Evolutionary conservation across 2,329 filamentous ascomycete species (phyloP), one percentile per base, ranked within the genome.

Genomic region (Talaromyces marneffei): DNA sequence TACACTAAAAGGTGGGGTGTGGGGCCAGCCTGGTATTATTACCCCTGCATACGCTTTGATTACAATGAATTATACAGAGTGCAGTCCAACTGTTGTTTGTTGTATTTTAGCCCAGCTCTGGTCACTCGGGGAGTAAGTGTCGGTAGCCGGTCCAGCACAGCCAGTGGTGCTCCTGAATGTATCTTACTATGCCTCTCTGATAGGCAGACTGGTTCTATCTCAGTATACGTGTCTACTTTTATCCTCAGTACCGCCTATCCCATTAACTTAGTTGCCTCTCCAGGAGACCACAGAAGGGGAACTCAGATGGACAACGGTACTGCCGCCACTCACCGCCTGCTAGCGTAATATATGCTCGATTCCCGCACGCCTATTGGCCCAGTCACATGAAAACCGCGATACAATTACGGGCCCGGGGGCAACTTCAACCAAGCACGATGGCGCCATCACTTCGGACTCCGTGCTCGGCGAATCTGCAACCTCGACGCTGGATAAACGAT

Each of bases 301-400:
- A 35, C n/a, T 9, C 3, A 6, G 12, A 18, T 27, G 40, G 7
- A 27, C 2, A 27, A 8, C 44, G 57, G 57, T 59, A 59, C 65
- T 73, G 71, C 69, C 65, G 1, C 1, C 0, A 0, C 7, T 53
- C 48, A 71, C 71, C 71, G 70, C 70, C 68, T 6, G 25, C 35
- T 55, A 14, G 31, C 52, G 52, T 55, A 39, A 55, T n/a, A 2
- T 37, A 55, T 37, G 31, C 23, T 27, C 33, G 1, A 6, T 29
- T 40, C 20, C n/a, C 14, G 8, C 52, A 3, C 52, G 25, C 52
- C 52, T 18, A 55, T 55, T 55, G 52, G 52, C 9, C 3, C 4
- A 14, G 10, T 9, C 7, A 2, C 33, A 1, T 27, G 20, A 25
- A 54, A 27, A n/a, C 29, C 25, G 33, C 48, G 35, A 55, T 55